These are phyloP conservation scores for Cephaloascus fragrans DNA, from an alignment of 805 yeast species.

Conservation along the genomic window DNA sequence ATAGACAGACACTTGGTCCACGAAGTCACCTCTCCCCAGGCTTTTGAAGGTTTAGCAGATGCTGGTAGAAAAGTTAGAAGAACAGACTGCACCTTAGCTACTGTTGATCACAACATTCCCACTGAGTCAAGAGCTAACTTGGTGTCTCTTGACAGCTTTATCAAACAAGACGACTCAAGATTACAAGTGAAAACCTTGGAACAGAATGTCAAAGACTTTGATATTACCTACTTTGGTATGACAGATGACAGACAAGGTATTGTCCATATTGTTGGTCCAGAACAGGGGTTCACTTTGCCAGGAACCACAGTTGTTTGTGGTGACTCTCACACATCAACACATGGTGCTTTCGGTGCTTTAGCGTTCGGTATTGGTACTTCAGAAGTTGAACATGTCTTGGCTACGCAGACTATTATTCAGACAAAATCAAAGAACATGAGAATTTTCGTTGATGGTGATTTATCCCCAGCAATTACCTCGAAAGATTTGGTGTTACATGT, in stretches of 20 bases:
- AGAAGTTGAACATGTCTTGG: constrained; percentile 97
- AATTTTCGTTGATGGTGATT: constrained; percentile 73
- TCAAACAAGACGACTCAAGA: constrained; percentile 84
- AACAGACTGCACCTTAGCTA: constrained; percentile 85
- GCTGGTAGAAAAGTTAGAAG: constrained; percentile 90
- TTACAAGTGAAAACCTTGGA: constrained; percentile 89
- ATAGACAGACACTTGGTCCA: constrained; percentile 97
- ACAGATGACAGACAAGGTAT: constrained; percentile 93
- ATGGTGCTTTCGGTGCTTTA: constrained; percentile 95
- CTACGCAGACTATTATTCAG: constrained; percentile 94
- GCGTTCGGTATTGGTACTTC: constrained; percentile 99
- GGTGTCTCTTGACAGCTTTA: constrained; percentile 67
- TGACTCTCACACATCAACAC: constrained; percentile 97
- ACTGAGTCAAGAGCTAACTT: constrained; percentile 77
- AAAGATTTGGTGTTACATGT: constrained; percentile 92
- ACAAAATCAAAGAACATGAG: constrained; percentile 95
- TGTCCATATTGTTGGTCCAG: constrained; percentile 98
- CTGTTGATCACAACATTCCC: constrained; percentile 97
- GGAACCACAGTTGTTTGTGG: constrained; percentile 99
- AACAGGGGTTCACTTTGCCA: constrained; percentile 96
- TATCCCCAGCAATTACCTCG: constrained; percentile 85
- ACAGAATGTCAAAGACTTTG: constrained; percentile 84
- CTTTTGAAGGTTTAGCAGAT: constrained; percentile 87
- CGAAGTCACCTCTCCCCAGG: constrained; percentile 99
- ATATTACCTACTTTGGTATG: constrained; percentile 90